Percentiles rank a stretch among this genome's conserved stretches.
Conservation (phyloP, 495 filamentous ascomycete genomes). For the Thozetella sp. region DNA sequence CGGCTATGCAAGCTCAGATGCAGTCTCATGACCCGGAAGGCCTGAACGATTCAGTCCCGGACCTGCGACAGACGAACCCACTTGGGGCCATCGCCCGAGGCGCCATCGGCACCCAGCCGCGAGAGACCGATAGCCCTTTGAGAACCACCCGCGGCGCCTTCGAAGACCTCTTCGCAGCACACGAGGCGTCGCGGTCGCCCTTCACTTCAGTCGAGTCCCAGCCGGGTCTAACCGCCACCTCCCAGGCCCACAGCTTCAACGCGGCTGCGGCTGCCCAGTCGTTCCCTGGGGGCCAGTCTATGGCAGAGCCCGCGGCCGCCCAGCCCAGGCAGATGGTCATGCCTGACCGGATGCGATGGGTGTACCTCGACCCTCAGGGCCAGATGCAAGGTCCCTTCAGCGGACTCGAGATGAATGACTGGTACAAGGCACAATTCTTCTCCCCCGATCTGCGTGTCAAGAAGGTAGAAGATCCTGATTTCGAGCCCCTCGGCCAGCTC, state of each 20-base stretch:
- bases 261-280: constrained; percentile 30
- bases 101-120: constrained; percentile 42
- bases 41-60: constrained; percentile 50
- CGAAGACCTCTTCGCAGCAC: constrained; percentile 50
- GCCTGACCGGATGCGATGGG: constrained; percentile 98
- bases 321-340: constrained; percentile 96
- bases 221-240: constrained; percentile 28
- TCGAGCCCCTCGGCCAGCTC: constrained; percentile 93
- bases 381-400: constrained; percentile 92
- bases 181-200: constrained; percentile 32
- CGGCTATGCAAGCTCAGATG: constrained; percentile 88
- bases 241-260: constrained; percentile 29
- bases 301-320: constrained; percentile 60
- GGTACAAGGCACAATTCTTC: constrained; percentile 99
- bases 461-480: constrained; percentile 88
- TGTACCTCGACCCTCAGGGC: constrained; percentile 93
- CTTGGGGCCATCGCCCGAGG: constrained; percentile 57
- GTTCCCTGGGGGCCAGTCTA: constrained; percentile 31
- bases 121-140: constrained; percentile 67
- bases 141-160: constrained; percentile 57
- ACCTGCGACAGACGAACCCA: constrained; percentile 48
- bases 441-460: constrained; percentile 91
- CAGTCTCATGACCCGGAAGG: constrained; percentile 62
- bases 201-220: constrained; percentile 32
- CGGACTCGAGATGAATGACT: constrained; percentile 98